phyloP scores from a whole-genome alignment of 768 basidiomycete genomes.

The Trametes sanguinea region DNA sequence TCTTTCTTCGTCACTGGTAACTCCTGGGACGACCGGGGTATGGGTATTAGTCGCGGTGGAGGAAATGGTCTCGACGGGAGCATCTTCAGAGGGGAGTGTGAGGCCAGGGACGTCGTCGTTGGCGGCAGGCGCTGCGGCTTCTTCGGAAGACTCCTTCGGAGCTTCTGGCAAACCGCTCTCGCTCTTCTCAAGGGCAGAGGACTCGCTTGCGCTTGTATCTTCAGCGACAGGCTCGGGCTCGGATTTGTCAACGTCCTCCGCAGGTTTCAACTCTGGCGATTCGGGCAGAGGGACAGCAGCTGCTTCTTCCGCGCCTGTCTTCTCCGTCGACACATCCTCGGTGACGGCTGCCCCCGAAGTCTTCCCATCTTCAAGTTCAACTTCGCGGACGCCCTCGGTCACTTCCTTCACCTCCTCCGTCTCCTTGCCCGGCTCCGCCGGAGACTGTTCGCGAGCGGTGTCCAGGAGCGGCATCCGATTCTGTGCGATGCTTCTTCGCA shows the following conservation, averaged over 20 bases:
- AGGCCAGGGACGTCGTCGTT: constrained; percentile 24
- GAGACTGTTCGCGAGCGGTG: constrained; percentile 25
- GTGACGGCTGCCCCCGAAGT: not conserved
- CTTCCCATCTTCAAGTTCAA: constrained; percentile 54
- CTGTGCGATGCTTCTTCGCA: constrained; percentile 45
- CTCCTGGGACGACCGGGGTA: not conserved
- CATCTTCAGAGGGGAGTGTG: not conserved
- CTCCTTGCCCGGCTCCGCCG: constrained; percentile 31
- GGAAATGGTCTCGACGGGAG: not conserved
- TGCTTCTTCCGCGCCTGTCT: constrained; percentile 22
- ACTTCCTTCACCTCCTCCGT: constrained; percentile 64
- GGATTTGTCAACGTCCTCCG: constrained; percentile 2
- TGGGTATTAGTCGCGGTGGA: constrained; percentile 1
- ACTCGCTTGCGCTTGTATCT: not conserved
- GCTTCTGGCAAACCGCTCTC: not conserved
- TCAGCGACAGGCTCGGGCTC: constrained; percentile 7
- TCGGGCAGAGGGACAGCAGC: constrained; percentile 42
- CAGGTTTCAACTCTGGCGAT: constrained; percentile 34
- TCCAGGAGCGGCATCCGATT: constrained; percentile 39
- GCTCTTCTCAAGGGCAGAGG: not conserved
- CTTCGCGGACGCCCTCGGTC: constrained; percentile 67
- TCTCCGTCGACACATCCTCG: not conserved
- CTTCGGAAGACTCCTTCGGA: not conserved
- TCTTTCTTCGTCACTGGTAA: not conserved
- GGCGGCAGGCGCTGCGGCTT: not conserved